phyloP scores from a whole-genome alignment of 306 rosid genomes.

The Cicer pinnatifidum region DNA sequence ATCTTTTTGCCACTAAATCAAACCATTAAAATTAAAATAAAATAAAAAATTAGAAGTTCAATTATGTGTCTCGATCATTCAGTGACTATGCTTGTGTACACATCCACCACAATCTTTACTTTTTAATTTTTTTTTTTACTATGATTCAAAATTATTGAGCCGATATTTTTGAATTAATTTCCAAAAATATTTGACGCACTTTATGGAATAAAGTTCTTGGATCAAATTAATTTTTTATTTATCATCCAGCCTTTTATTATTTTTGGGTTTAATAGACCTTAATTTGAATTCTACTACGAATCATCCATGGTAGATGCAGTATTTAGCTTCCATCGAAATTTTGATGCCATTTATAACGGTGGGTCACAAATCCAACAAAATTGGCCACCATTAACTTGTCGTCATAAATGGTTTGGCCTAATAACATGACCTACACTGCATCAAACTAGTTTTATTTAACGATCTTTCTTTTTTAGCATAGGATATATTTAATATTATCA shows the following conservation, averaged over 20 bases:
- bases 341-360: constrained; percentile 74
- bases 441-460: constrained; percentile 43
- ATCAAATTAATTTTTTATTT: background rate
- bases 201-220: background rate
- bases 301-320: constrained; percentile 35
- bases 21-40: too few relatives aligned
- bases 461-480: background rate
- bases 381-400: constrained; percentile 67
- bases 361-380: constrained; percentile 74
- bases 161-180: too few relatives aligned
- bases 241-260: background rate
- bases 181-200: background rate
- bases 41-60: too few relatives aligned
- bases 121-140: too few relatives aligned
- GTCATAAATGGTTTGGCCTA: constrained; percentile 78
- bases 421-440: constrained; percentile 56
- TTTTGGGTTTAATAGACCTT: background rate
- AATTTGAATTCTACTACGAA: background rate
- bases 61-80: too few relatives aligned
- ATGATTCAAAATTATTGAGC: too few relatives aligned
- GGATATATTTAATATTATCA: background rate
- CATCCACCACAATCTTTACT: too few relatives aligned
- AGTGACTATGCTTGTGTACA: too few relatives aligned
- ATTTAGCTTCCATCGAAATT: constrained; percentile 49
- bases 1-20: too few relatives aligned